Percentiles rank a stretch among this genome's conserved stretches.
phyloP scores from a whole-genome alignment of 805 yeast genomes.

The Yarrowia sp. region DNA sequence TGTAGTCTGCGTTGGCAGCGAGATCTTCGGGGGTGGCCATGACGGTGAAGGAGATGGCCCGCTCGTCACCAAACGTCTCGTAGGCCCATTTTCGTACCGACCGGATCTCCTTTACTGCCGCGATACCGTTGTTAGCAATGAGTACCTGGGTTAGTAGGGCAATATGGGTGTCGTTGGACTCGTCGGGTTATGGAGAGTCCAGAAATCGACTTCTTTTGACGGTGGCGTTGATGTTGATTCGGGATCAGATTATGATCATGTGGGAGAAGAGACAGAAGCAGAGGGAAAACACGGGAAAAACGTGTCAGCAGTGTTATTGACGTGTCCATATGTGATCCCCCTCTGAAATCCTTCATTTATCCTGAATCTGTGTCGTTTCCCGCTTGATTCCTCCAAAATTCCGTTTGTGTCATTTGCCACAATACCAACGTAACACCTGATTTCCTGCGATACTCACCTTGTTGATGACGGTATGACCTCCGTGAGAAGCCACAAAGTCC shows the following conservation, averaged over 20 bases:
- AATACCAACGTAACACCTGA: neutral
- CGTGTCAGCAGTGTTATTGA: neutral
- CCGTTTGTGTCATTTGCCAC: neutral
- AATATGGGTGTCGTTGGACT: neutral
- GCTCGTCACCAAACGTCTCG: constrained; percentile 97
- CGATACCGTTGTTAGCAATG: constrained; percentile 98
- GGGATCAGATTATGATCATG: constrained; percentile 1
- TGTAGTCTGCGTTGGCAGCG: constrained; percentile 95
- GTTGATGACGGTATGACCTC: constrained; percentile 94
- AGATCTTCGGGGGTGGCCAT: constrained; percentile 99
- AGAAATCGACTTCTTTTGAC: neutral
- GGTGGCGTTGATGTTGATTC: neutral
- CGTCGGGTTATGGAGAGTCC: neutral
- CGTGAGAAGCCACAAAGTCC: constrained; percentile 82
- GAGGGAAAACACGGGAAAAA: neutral
- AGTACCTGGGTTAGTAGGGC: constrained; percentile 56
- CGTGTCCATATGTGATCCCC: neutral
- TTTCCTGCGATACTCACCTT: constrained; percentile 51
- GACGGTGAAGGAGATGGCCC: constrained; percentile 90
- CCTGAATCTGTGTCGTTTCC: neutral
- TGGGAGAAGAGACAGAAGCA: neutral
- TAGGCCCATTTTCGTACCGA: constrained; percentile 99
- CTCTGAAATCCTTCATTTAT: neutral
- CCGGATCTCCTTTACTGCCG: constrained; percentile 97
- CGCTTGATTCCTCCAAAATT: too few species aligned